Percentiles rank a stretch among this genome's conserved stretches.
These are phyloP conservation scores for Earliella scabrosa DNA, from an alignment of 1,284 basidiomycete genomes.

Conservation along the genomic window DNA sequence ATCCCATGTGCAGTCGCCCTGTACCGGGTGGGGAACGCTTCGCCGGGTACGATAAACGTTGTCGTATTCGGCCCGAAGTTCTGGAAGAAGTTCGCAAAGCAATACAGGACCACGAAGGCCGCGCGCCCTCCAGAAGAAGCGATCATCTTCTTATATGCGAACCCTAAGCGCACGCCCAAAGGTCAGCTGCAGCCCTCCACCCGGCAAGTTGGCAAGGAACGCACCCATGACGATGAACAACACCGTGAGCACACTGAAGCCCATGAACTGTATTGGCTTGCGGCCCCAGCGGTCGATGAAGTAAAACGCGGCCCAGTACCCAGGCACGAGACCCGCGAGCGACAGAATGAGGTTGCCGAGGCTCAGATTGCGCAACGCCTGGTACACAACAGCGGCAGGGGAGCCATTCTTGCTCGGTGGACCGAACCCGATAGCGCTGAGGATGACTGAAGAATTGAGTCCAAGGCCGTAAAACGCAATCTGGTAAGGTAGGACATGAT, in stretches of 20 bases:
- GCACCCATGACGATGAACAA: slow-evolving; percentile 65
- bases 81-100: slow-evolving; percentile 76
- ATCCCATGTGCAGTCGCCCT: slow-evolving; percentile 87
- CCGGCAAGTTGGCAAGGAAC: too few relatives aligned
- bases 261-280: slow-evolving; percentile 80
- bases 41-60: slow-evolving; percentile 83
- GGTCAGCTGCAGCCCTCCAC: too few relatives aligned
- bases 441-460: slow-evolving; percentile 76
- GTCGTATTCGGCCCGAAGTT: slow-evolving; percentile 85
- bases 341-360: slow-evolving; percentile 74
- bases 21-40: slow-evolving; percentile 88
- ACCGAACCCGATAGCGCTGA: slow-evolving; percentile 62
- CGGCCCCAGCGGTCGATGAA: slow-evolving; percentile 76
- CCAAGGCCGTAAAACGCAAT: slow-evolving; percentile 88
- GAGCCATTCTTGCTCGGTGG: slow-evolving; percentile 33
- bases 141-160: slow-evolving; percentile 72
- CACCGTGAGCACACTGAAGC: slow-evolving; percentile 71
- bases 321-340: slow-evolving; percentile 73
- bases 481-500: slow-evolving; percentile 40
- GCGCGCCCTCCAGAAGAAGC: slow-evolving; percentile 54
- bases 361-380: slow-evolving; percentile 56
- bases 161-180: slow-evolving; percentile 53
- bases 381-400: slow-evolving; percentile 47
- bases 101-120: slow-evolving; percentile 81
- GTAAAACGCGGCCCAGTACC: slow-evolving; percentile 74